Conservation (phyloP, 2,329 filamentous ascomycete species). For the Aspergillus sp. region DNA sequence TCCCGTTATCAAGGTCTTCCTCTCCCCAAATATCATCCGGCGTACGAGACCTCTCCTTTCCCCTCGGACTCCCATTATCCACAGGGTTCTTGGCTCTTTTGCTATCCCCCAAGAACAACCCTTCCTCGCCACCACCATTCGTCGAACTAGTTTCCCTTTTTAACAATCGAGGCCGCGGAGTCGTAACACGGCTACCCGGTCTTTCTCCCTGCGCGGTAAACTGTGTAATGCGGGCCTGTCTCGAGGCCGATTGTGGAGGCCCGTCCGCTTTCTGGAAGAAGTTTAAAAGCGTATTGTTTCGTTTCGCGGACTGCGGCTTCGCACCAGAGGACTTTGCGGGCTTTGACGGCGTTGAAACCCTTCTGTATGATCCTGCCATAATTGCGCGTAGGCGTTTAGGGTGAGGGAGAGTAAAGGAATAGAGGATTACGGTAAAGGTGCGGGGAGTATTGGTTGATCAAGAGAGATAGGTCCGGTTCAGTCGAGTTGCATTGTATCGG, state of each 20-base stretch:
- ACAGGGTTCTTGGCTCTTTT: constrained; percentile 16
- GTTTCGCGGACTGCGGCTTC: constrained; percentile 19
- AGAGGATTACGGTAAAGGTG: not conserved
- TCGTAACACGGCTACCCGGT: constrained; percentile 25
- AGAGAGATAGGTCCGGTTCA: not conserved
- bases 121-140: not conserved
- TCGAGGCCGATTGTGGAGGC: constrained; percentile 47
- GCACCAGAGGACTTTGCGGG: constrained; percentile 17
- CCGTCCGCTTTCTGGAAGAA: constrained; percentile 72
- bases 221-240: constrained; percentile 56
- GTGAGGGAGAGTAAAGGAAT: not conserved
- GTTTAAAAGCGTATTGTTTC: constrained; percentile 67
- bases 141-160: not conserved
- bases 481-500: not conserved
- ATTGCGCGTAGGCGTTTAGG: not conserved
- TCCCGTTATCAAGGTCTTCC: constrained; percentile 11
- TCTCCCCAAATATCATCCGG: constrained; percentile 38
- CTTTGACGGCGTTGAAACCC: constrained; percentile 29
- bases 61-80: not conserved
- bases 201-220: constrained; percentile 32
- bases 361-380: constrained; percentile 28
- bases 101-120: constrained; percentile 39
- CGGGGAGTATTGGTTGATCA: not conserved
- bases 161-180: constrained; percentile 11
- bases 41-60: constrained; percentile 22